These are phyloP conservation scores for Trichoderma virens DNA, from an alignment of 495 filamentous ascomycete species.

Conservation along the genomic window DNA sequence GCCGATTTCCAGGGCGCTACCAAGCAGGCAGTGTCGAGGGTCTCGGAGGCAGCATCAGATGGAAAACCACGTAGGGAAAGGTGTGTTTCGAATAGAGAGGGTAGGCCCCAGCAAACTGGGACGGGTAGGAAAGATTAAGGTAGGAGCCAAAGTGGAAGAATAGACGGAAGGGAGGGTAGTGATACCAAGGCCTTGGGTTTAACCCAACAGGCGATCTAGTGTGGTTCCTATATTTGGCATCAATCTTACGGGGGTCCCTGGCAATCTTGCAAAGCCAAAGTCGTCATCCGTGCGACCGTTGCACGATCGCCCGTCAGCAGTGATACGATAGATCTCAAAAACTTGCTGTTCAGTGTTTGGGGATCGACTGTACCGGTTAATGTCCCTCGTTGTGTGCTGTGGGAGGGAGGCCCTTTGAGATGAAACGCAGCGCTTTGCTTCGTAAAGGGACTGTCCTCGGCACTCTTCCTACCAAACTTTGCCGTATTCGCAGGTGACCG, in stretches of 20 bases:
- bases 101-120: not conserved
- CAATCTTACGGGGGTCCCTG: not conserved
- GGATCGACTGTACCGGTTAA: too few species aligned
- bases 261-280: not conserved
- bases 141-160: conserved; percentile 4
- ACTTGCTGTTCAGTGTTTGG: not conserved
- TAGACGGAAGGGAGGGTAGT: conserved; percentile 7
- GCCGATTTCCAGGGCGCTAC: not conserved
- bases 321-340: conserved; percentile 5
- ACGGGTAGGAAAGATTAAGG: conserved; percentile 2
- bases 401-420: not conserved
- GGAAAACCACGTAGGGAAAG: not conserved
- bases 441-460: not conserved
- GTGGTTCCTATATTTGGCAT: conserved; percentile 9
- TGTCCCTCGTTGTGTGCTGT: too few species aligned
- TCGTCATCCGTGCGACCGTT: conserved; percentile 5
- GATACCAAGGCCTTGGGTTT: conserved; percentile 5
- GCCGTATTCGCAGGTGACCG: not conserved
- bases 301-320: conserved; percentile 4
- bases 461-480: not conserved
- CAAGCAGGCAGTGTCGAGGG: not conserved
- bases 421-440: not conserved
- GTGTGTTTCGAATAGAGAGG: not conserved
- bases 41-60: not conserved
- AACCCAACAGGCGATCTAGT: conserved; percentile 2